phyloP scores from a whole-genome alignment of 73 alveolate genomes.

The Paramecium octaurelia region DNA sequence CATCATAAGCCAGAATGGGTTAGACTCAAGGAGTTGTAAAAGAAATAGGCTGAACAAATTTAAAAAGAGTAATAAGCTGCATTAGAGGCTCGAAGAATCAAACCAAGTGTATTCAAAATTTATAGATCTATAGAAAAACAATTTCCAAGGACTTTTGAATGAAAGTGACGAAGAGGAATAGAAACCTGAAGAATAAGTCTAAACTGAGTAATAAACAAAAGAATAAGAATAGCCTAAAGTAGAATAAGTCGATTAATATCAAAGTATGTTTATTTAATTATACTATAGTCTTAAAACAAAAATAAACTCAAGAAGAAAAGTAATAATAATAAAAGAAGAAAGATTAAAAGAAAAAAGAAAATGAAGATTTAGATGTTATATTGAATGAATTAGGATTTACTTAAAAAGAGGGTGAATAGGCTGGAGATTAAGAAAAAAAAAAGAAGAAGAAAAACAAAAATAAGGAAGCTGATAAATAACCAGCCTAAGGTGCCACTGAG shows the following conservation, averaged over 20 bases:
- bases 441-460: not conserved
- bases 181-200: not conserved
- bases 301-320: not conserved
- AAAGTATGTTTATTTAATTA: not conserved
- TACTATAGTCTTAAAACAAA: not conserved
- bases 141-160: not conserved
- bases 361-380: not conserved
- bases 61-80: not conserved
- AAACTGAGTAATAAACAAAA: not conserved
- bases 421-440: not conserved
- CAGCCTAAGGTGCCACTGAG: not conserved
- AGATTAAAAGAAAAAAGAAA: not conserved
- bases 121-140: not conserved
- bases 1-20: slow-evolving; percentile 15
- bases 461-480: not conserved
- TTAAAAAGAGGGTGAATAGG: not conserved
- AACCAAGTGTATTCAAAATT: not conserved
- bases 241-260: not conserved
- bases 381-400: not conserved
- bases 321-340: not conserved
- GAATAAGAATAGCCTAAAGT: not conserved
- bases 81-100: not conserved
- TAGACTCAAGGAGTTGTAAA: not conserved
- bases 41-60: not conserved
- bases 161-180: not conserved